Percentiles rank a stretch among this genome's conserved stretches.
Conservation (phyloP, 768 basidiomycete species). For the Psilocybe cubensis region DNA sequence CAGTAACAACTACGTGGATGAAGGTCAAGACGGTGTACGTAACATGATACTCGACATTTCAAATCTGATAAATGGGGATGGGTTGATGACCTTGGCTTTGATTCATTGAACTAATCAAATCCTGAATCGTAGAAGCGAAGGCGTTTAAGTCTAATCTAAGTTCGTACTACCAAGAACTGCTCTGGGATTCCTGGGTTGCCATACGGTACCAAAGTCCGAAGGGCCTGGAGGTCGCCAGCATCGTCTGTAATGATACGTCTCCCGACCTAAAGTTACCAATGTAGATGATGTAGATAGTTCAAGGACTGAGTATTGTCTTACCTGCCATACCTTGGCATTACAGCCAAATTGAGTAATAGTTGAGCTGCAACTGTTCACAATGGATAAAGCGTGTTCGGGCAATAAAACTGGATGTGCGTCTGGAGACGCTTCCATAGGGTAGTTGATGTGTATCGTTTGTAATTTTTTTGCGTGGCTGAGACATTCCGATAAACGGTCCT, state of each 20-base stretch:
- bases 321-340: conserved; percentile 74
- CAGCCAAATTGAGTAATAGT: conserved; percentile 67
- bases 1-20: too few species aligned
- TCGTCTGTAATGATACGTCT: conserved; percentile 38
- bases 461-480: conserved; percentile 51
- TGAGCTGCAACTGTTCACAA: conserved; percentile 53
- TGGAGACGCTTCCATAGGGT: conserved; percentile 35
- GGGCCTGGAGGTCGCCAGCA: conserved; percentile 37
- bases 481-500: conserved; percentile 45
- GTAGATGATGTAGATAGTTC: neutral
- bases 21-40: too few species aligned
- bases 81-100: neutral
- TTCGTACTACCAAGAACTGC: conserved; percentile 69
- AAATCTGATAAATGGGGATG: too few species aligned
- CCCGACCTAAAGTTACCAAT: conserved; percentile 43
- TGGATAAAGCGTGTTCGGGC: conserved; percentile 39
- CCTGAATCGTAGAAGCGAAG: neutral
- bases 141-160: conserved; percentile 12
- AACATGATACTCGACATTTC: too few species aligned
- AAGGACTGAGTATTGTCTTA: conserved; percentile 28
- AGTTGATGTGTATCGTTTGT: conserved; percentile 64
- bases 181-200: conserved; percentile 74
- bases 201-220: conserved; percentile 46
- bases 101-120: neutral
- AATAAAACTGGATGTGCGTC: conserved; percentile 34